Base-by-base conservation (phyloP, 257 asterid genomes). In the Nicotiana otophora region DNA sequence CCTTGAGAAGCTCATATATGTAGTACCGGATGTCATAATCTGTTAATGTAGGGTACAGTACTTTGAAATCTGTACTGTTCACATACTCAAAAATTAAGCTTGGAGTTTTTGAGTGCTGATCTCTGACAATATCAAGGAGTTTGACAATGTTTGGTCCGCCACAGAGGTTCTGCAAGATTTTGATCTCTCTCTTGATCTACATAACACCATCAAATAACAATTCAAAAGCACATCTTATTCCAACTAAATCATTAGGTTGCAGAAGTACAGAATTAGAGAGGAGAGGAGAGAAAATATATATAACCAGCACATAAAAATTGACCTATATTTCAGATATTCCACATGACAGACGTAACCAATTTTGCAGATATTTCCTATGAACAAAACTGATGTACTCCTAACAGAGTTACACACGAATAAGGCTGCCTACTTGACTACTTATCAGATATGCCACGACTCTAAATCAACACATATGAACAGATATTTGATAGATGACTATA, bases 1-100 rank as follows among this genome's bases (percentile, higher is more conserved):
- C 97, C 97, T 92, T 91, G 84, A 92, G 97, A 84, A 92, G 97
- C 89, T 92, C 97, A 65, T 89, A 91, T 79, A 92, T 91, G 89
- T 92, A 92, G 89, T 92, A 92, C 31, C 97, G 97, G n/a, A 91
- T 89, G 87, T 92, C 97, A 78, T 91, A 92, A 85, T 92, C 97
- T 5, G 94, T 89, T 89, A 92, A 84, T 42, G 97, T 92, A 64
- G 97, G 97, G 83, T 92, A 92, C 88, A 92, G 68, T 60, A 91
- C 90, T 89, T 92, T 92, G 91, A 92, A 92, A 86, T 92, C 97
- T 85, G 97, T 91, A 83, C 94, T 92, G 82, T 92, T 92, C 88
- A 92, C 97, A 83, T 83, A 90, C 86, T 92, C 97, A 85, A 92
- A 92, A 86, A 92, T 89, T 90, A 92, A 85, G 92, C 97, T 92